Conservation (phyloP, 1,284 basidiomycete species). For the Heliocybe sulcata region DNA sequence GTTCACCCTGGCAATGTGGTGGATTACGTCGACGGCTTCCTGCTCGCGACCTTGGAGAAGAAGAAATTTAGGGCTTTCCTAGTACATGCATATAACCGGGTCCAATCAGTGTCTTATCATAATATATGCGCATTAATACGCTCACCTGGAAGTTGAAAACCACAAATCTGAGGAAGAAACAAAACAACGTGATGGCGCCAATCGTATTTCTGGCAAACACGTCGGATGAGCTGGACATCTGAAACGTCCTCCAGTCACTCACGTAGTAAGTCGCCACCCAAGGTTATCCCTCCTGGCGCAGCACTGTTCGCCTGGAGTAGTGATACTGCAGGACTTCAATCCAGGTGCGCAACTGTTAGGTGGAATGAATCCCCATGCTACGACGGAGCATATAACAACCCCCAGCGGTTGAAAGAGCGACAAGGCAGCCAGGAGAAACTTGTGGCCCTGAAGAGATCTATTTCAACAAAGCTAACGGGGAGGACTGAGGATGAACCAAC, state of each 20-base stretch:
- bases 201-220: not conserved
- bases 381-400: constrained; percentile 7
- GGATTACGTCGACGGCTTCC: not conserved
- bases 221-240: not conserved
- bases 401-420: constrained; percentile 10
- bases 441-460: constrained; percentile 3
- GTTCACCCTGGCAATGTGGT: not conserved
- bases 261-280: not conserved
- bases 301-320: not conserved
- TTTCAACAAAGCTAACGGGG: not conserved
- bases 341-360: constrained; percentile 7
- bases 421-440: constrained; percentile 10
- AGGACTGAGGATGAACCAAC: not conserved
- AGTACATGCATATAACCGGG: not conserved
- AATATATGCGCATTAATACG: not conserved
- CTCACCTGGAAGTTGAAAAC: not conserved
- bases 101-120: not conserved
- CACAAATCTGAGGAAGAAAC: not conserved
- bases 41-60: not conserved
- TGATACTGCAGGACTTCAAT: not conserved
- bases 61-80: not conserved
- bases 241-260: not conserved
- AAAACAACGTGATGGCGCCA: not conserved
- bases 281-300: not conserved
- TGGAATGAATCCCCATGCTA: constrained; percentile 10